These are phyloP conservation scores for Stropharia rugosoannulata DNA, from an alignment of 768 basidiomycete species.

Conservation along the genomic window DNA sequence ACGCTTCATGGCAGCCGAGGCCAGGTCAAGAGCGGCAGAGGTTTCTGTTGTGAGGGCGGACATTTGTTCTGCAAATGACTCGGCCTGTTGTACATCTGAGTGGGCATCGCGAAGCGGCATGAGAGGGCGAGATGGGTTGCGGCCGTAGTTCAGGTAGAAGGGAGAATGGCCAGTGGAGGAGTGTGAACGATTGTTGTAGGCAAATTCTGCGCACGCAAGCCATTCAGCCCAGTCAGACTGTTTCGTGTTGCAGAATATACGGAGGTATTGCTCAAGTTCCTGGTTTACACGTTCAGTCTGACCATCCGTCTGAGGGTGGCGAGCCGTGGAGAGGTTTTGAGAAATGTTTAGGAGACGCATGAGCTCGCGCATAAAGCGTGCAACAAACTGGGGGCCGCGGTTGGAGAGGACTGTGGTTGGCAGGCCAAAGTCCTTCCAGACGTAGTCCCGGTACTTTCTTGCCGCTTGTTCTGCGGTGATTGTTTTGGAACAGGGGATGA, in stretches of 20 bases:
- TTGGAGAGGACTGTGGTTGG: conserved; percentile 26
- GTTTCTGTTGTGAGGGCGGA: conserved; percentile 16
- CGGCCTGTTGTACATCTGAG: not conserved
- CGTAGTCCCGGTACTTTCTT: conserved; percentile 13
- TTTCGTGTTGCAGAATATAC: no score
- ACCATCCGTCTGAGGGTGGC: no score
- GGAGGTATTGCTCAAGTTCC: no score
- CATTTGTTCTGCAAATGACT: conserved; percentile 21
- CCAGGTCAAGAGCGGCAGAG: conserved; percentile 11
- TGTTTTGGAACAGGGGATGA: conserved; percentile 18
- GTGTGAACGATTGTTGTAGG: no score
- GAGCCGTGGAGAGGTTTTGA: conserved; percentile 32
- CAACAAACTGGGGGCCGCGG: conserved; percentile 27
- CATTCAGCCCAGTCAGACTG: no score
- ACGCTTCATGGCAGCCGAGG: conserved; percentile 20
- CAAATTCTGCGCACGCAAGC: conserved; percentile 33
- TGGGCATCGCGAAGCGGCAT: not conserved
- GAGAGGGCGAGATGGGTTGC: conserved; percentile 16
- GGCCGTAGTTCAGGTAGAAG: conserved; percentile 28
- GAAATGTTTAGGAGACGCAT: conserved; percentile 25
- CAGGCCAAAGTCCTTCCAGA: no score
- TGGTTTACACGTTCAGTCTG: no score
- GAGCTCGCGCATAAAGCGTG: conserved; percentile 25
- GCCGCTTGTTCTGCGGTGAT: conserved; percentile 20
- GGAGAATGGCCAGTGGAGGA: no score